A percentile compares a stretch with the other conserved stretches of the same genome.
Conservation (phyloP, 2,329 filamentous ascomycete species). For the Chaetomium sp. region DNA sequence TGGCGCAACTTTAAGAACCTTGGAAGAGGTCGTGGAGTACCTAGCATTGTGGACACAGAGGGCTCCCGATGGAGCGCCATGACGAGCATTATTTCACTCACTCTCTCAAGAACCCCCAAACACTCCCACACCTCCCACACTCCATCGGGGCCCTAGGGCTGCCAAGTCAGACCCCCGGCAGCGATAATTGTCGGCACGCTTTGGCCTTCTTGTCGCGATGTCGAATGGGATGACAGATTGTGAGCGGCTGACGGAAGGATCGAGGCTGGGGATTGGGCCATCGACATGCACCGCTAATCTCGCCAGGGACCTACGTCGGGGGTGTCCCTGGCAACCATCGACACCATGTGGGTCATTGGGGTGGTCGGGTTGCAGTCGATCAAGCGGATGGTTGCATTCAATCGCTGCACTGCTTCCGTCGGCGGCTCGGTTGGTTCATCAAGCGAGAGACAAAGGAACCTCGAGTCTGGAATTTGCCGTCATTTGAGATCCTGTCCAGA, state of each 20-base stretch:
- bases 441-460: constrained; percentile 4
- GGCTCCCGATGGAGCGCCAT: constrained; percentile 7
- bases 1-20: constrained; percentile 9
- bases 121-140: background rate
- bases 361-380: constrained; percentile 26
- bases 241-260: constrained; percentile 28
- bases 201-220: constrained; percentile 15
- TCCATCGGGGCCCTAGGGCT: background rate
- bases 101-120: background rate
- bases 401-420: background rate
- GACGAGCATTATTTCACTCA: constrained; percentile 20
- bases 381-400: constrained; percentile 28
- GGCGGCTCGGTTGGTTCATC: constrained; percentile 9
- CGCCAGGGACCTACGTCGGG: constrained; percentile 31
- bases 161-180: constrained; percentile 15
- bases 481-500: constrained; percentile 8
- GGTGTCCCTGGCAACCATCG: constrained; percentile 31
- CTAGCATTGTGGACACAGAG: constrained; percentile 10
- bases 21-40: constrained; percentile 12
- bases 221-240: constrained; percentile 25
- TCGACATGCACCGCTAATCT: constrained; percentile 37
- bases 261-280: constrained; percentile 35
- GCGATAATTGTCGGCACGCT: constrained; percentile 15
- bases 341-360: constrained; percentile 20
- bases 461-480: background rate